These are phyloP conservation scores for Leptographium galeiforme DNA, from an alignment of 2,329 filamentous ascomycete species.

Conservation along the genomic window DNA sequence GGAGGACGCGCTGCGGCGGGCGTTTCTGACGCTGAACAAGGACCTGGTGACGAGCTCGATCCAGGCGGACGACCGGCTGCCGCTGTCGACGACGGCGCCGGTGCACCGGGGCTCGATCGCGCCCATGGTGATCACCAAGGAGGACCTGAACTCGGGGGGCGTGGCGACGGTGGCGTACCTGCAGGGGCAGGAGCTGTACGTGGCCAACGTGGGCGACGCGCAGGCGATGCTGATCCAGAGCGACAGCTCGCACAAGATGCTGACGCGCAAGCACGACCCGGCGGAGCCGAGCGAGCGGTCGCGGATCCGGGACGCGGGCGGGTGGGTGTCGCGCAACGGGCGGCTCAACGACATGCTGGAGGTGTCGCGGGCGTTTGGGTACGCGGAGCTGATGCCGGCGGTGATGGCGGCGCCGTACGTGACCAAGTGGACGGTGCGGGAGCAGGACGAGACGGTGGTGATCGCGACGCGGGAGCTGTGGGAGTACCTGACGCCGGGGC, in stretches of 20 bases:
- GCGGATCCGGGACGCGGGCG: slow-evolving; percentile 85
- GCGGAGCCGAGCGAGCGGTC: slow-evolving; percentile 73
- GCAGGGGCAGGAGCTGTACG: slow-evolving; percentile 77
- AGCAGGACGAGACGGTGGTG: slow-evolving; percentile 87
- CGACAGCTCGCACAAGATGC: slow-evolving; percentile 67
- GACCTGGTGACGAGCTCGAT: slow-evolving; percentile 78
- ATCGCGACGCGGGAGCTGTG: slow-evolving; percentile 87
- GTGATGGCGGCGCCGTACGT: slow-evolving; percentile 86
- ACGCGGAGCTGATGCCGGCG: slow-evolving; percentile 80
- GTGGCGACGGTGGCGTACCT: slow-evolving; percentile 88
- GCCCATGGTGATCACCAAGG: slow-evolving; percentile 68
- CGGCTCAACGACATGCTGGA: slow-evolving; percentile 84
- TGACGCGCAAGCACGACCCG: slow-evolving; percentile 88
- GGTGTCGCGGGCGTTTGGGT: slow-evolving; percentile 90
- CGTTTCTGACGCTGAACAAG: slow-evolving; percentile 85
- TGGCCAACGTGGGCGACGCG: slow-evolving; percentile 90
- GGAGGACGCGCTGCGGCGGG: slow-evolving; percentile 67
- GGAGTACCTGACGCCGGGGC: slow-evolving; percentile 82
- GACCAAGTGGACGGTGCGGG: slow-evolving; percentile 61
- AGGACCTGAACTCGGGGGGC: slow-evolving; percentile 80
- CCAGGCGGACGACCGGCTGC: slow-evolving; percentile 41
- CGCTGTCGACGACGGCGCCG: slow-evolving; percentile 26
- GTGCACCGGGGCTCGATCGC: slow-evolving; percentile 51
- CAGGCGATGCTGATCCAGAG: slow-evolving; percentile 92
- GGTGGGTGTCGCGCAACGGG: slow-evolving; percentile 89